Evolutionary conservation across 306 rosid genomes (phyloP).

Genomic region (Aeschynomene evenia): DNA sequence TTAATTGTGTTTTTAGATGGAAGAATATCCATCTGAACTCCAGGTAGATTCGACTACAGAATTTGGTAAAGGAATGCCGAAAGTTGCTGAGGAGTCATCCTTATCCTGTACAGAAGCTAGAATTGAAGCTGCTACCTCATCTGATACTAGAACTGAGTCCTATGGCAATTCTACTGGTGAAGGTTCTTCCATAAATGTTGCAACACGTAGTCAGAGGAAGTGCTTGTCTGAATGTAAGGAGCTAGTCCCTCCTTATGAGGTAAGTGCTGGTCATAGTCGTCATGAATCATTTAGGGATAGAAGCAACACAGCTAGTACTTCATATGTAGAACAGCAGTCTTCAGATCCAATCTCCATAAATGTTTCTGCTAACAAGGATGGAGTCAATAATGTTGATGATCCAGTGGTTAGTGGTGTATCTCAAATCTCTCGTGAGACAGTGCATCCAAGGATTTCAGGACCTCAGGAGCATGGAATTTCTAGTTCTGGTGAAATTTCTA

Average conservation of each 20-base stretch:
- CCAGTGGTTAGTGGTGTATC: slow-evolving; percentile 55
- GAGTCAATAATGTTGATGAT: slow-evolving; percentile 55
- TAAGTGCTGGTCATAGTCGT: slow-evolving; percentile 58
- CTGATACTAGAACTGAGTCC: slow-evolving; percentile 27
- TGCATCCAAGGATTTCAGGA: slow-evolving; percentile 52
- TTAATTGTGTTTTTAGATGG: slow-evolving; percentile 55
- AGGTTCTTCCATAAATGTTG: slow-evolving; percentile 50
- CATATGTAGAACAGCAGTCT: slow-evolving; percentile 64
- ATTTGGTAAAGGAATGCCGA: slow-evolving; percentile 43
- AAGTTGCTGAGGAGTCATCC: slow-evolving; percentile 42
- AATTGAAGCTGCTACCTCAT: slow-evolving; percentile 46
- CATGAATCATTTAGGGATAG: slow-evolving; percentile 66
- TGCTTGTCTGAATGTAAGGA: slow-evolving; percentile 70
- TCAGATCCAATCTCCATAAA: slow-evolving; percentile 66
- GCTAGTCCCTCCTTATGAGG: slow-evolving; percentile 67
- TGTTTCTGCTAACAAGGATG: slow-evolving; percentile 69
- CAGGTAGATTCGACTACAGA: slow-evolving; percentile 43
- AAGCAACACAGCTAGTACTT: slow-evolving; percentile 68
- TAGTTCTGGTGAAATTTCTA: slow-evolving; percentile 39
- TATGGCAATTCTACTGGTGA: slow-evolving; percentile 37
- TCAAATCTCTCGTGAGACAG: slow-evolving; percentile 45
- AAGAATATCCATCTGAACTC: slow-evolving; percentile 53
- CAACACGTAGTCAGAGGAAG: slow-evolving; percentile 40
- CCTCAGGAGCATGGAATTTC: slow-evolving; percentile 47
- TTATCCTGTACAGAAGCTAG: slow-evolving; percentile 44